phyloP scores from a whole-genome alignment of 257 asterid genomes.

The Solanum sparsipilum region DNA sequence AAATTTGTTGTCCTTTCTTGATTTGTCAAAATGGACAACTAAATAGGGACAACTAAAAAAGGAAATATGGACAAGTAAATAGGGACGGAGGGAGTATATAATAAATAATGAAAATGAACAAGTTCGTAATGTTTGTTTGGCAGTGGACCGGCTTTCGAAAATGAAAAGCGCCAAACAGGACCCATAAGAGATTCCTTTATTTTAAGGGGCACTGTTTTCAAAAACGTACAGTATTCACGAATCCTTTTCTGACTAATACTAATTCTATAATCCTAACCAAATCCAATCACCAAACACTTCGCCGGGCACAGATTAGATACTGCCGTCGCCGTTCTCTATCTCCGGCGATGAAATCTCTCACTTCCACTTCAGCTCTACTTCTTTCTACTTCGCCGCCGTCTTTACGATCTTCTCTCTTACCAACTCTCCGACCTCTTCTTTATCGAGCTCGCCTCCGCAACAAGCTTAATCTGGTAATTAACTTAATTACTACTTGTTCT shows the following conservation, averaged over 20 bases:
- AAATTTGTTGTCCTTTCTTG: too few species aligned
- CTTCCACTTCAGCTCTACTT: slow-evolving; percentile 23
- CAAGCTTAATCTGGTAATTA: slow-evolving; percentile 5
- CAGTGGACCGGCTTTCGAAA: not conserved
- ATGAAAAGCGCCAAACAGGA: not conserved
- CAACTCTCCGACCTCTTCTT: slow-evolving; percentile 25
- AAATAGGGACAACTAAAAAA: too few species aligned
- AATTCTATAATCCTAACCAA: not conserved
- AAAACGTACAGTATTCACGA: not conserved
- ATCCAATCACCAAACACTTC: slow-evolving; percentile 12
- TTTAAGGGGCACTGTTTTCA: slow-evolving; percentile 15
- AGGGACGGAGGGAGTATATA: too few species aligned
- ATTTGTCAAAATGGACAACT: too few species aligned
- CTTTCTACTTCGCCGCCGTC: slow-evolving; percentile 21
- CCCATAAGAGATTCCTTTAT: not conserved
- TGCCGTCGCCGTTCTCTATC: slow-evolving; percentile 8
- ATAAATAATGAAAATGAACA: not conserved
- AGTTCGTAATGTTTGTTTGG: not conserved
- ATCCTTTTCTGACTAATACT: not conserved
- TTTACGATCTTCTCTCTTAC: slow-evolving; percentile 16
- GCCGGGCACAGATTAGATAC: slow-evolving; percentile 24
- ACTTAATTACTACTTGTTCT: not conserved
- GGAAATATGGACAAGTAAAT: too few species aligned
- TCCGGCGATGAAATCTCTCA: slow-evolving; percentile 40
- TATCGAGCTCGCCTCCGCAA: not conserved